Percentiles rank a stretch among this genome's conserved stretches.
Conservation (phyloP, 352 stramenopile genomes). For the Saprolegnia diclina region DNA sequence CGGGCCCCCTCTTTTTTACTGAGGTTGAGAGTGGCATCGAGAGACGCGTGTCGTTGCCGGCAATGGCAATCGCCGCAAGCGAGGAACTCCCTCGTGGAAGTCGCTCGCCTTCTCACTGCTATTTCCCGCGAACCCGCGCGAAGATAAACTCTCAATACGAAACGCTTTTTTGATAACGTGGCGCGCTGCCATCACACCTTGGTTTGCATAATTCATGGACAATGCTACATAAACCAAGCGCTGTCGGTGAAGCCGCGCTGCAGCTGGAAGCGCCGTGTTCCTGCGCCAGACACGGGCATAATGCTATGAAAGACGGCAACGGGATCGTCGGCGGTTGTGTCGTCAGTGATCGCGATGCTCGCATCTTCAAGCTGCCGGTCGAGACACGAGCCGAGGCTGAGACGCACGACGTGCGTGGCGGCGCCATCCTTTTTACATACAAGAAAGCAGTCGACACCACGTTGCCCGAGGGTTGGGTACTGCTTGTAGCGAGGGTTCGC, state of each 20-base stretch:
- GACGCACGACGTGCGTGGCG: neutral
- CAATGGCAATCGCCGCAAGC: neutral
- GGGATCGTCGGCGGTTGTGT: neutral
- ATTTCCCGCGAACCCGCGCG: too few species aligned
- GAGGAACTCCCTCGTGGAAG: neutral
- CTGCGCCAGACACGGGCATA: neutral
- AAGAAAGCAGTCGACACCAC: neutral
- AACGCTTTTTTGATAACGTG: neutral
- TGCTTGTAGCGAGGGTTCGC: neutral
- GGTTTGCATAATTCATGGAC: too few species aligned
- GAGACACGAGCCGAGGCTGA: neutral
- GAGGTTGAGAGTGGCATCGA: too few species aligned
- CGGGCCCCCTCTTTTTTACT: neutral
- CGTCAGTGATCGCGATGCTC: neutral
- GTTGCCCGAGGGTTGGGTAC: neutral
- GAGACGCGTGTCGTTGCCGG: neutral
- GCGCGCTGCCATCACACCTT: neutral
- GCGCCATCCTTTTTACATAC: neutral
- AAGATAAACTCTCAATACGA: neutral
- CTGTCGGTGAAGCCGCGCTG: neutral
- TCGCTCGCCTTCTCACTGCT: too few species aligned
- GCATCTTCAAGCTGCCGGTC: neutral
- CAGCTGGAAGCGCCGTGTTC: neutral
- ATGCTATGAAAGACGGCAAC: neutral
- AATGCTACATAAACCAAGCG: neutral